Conservation (phyloP, 75 land plant species). For the Ceratopteris richardii region DNA sequence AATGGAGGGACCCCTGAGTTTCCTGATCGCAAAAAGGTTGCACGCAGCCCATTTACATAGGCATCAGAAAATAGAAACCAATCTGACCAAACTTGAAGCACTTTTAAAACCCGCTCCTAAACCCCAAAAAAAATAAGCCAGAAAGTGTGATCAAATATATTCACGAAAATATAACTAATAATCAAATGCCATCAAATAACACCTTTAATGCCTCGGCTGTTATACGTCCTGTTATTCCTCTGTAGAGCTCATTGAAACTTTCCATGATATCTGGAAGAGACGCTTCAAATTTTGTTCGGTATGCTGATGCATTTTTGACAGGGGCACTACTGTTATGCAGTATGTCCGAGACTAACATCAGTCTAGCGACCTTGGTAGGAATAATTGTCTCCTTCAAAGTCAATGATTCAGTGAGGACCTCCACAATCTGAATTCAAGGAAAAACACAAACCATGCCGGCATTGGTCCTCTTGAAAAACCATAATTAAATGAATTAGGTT, state of each 20-base stretch:
- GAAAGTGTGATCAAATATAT: no score
- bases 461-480: slow-evolving; percentile 2
- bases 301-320: slow-evolving; percentile 96
- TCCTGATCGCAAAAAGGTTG: slow-evolving; percentile 86
- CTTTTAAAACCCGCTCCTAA: slow-evolving; percentile 84
- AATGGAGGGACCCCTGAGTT: slow-evolving; percentile 81
- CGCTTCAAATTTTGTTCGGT: slow-evolving; percentile 92
- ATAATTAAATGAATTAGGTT: no score
- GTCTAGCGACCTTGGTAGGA: slow-evolving; percentile 95
- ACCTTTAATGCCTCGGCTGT: slow-evolving; percentile 99
- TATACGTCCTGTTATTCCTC: slow-evolving; percentile 87
- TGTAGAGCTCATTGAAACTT: slow-evolving; percentile 92
- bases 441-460: slow-evolving; percentile 5
- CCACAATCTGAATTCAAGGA: slow-evolving; percentile 75
- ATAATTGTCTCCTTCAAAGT: slow-evolving; percentile 90
- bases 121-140: no score
- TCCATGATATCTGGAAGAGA: slow-evolving; percentile 93
- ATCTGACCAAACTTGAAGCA: slow-evolving; percentile 96
- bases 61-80: slow-evolving; percentile 98
- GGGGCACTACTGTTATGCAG: slow-evolving; percentile 99
- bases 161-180: no score
- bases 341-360: slow-evolving; percentile 94
- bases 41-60: slow-evolving; percentile 84
- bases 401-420: slow-evolving; percentile 92
- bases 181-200: no score